Base-by-base conservation (phyloP, 2,329 filamentous ascomycete species). In the Penicillium sp. region DNA sequence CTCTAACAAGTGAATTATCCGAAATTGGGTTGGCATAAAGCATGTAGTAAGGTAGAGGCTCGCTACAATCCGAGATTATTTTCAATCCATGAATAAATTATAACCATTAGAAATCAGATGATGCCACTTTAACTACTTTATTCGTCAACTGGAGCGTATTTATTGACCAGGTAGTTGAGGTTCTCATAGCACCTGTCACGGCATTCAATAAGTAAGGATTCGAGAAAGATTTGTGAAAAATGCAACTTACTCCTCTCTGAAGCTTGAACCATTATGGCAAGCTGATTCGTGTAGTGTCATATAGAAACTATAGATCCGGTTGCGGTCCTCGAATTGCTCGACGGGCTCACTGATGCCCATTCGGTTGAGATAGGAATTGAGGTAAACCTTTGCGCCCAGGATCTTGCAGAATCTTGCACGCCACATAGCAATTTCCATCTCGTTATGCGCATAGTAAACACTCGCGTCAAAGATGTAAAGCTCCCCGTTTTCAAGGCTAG, bases 361-460 rank as follows among this genome's bases (percentile, higher is more conserved):
- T 22, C 64, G 47, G 26, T 17, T 44, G n/a, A 57, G 40, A 38
- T 61, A 61, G 11, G 46, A 50, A 36, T 59, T 26, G 14, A 52
- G 31, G 41, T 58, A 61, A 33, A 42, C 45, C 8, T 50, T 44
- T 14, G 26, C 50, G n/a, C 56, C 52, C 11, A 65, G 60, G 10
- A 22, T 38, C 22, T 59, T 47, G 38, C 61, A 53, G 22, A 58
- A 53, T 22, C 61, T 56, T 25, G 57, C 60, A 16, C 69, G 53
- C 70, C 71, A 73, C 3, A 65, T 66, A n/a, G 60, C 67, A 0
- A 70, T 45, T 28, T 70, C 69, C 66, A 69, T 69, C 48, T 77
- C 73, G 33, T 75, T 69, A 50, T 77, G 74, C 0, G 69, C 73
- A 50, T 75, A 77, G 46, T 67, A 72, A 0, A 61, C 64, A 0